phyloP scores from a whole-genome alignment of 148 eudicot genomes.

The Rheum nobile region DNA sequence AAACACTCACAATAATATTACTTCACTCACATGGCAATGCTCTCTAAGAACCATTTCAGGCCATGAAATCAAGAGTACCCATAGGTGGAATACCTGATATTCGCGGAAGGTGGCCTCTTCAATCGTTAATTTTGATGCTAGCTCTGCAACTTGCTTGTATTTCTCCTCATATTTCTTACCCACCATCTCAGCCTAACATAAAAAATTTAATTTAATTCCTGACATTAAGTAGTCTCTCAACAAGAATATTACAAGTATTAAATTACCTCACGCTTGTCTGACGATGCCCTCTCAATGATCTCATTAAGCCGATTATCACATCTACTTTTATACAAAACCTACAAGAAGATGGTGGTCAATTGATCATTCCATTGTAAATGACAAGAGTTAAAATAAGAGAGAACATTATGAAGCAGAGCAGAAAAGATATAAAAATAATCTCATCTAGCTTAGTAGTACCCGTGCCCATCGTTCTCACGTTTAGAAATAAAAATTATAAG shows the following conservation, averaged over 20 bases:
- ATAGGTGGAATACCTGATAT: conserved; percentile 49
- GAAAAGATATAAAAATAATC: neutral
- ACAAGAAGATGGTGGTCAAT: conserved; percentile 5
- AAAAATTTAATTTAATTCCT: neutral
- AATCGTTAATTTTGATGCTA: conserved; percentile 76
- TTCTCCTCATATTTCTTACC: conserved; percentile 95
- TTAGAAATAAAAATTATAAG: too few species aligned
- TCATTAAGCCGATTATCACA: conserved; percentile 98
- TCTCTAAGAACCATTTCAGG: neutral
- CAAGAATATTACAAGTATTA: neutral
- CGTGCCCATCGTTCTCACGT: too few species aligned
- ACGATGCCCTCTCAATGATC: conserved; percentile 89
- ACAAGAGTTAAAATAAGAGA: conserved; percentile 6
- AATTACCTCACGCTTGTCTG: conserved; percentile 91
- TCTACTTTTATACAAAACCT: conserved; percentile 94
- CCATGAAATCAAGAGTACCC: neutral
- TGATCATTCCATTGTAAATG: neutral
- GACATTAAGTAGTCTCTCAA: neutral
- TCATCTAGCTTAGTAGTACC: neutral
- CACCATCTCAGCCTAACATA: conserved; percentile 68
- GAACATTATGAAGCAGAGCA: neutral
- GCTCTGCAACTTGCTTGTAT: conserved; percentile 90
- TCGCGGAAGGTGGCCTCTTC: conserved; percentile 98
- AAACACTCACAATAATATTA: neutral
- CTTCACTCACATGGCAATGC: neutral